Evolutionary conservation across 2,329 filamentous ascomycete genomes (phyloP).

Genomic region (Chalaropsis ovoidea): DNA sequence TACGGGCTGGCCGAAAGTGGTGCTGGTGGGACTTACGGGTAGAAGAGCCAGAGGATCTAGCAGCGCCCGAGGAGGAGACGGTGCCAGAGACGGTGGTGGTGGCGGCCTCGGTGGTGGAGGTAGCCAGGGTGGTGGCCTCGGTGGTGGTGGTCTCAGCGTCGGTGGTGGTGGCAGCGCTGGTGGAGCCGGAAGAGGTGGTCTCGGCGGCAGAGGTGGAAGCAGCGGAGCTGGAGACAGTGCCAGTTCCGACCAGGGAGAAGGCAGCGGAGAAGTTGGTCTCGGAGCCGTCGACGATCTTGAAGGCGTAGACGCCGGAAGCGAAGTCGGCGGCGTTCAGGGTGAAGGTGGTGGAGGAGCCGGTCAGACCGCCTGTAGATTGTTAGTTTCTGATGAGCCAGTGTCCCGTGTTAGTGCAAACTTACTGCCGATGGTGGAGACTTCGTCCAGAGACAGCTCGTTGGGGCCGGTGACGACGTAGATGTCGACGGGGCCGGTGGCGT

Average conservation of each 20-base stretch:
- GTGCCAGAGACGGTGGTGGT: conserved; percentile 26
- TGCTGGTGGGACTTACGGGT: conserved; percentile 22
- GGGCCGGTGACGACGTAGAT: conserved; percentile 48
- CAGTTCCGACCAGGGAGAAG: conserved; percentile 33
- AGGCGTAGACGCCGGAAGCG: conserved; percentile 37
- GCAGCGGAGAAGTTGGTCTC: conserved; percentile 38
- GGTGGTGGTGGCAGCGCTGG: conserved; percentile 26
- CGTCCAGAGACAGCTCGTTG: conserved; percentile 36
- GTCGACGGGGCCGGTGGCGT: conserved; percentile 38
- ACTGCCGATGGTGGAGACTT: conserved; percentile 41
- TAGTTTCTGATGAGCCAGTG: background rate
- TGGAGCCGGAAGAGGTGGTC: background rate
- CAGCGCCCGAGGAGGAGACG: conserved; percentile 21
- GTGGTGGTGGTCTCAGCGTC: conserved; percentile 25
- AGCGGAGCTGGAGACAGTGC: conserved; percentile 25
- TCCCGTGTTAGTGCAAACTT: conserved; percentile 31
- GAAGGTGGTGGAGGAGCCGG: conserved; percentile 35
- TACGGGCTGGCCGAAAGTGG: background rate
- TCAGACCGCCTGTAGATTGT: conserved; percentile 31
- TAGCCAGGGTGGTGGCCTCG: conserved; percentile 18
- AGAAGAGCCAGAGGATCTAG: conserved; percentile 21
- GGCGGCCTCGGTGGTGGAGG: conserved; percentile 27
- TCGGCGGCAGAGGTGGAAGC: background rate
- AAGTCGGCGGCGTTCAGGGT: conserved; percentile 32
- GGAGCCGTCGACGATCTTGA: conserved; percentile 37